Percentiles rank a stretch among this genome's conserved stretches.
These are phyloP conservation scores for Penicillium coprophilum DNA, from an alignment of 495 filamentous ascomycete genomes.

Conservation along the genomic window DNA sequence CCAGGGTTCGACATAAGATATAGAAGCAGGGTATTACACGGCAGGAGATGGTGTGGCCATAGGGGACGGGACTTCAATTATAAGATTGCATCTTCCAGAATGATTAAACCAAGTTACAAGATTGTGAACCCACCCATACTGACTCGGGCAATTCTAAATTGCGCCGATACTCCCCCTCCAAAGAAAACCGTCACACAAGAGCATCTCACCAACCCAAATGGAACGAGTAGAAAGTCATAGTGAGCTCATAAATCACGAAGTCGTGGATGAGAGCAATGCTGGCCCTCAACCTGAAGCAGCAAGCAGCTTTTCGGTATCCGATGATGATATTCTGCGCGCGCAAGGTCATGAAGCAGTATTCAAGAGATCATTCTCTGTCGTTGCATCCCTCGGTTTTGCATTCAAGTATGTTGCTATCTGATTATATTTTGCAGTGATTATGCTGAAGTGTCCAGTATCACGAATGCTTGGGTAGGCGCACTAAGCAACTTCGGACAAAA, in stretches of 20 bases:
- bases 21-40: background rate
- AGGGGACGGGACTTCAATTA: too few relatives aligned
- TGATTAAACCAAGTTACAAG: background rate
- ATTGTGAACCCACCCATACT: background rate
- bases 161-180: background rate
- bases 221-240: background rate
- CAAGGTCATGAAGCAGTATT: constrained; percentile 35
- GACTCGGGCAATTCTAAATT: background rate
- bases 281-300: background rate
- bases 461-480: constrained; percentile 39
- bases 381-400: constrained; percentile 32
- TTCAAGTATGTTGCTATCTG: constrained; percentile 17
- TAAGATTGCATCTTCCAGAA: too few relatives aligned
- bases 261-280: background rate
- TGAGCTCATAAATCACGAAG: background rate
- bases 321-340: constrained; percentile 33
- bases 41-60: too few relatives aligned
- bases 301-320: background rate
- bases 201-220: background rate
- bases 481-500: background rate
- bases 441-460: constrained; percentile 17
- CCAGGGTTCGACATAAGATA: background rate
- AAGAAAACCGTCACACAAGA: background rate
- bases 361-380: constrained; percentile 30
- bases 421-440: background rate